A percentile compares a stretch with the other conserved stretches of the same genome.
Conservation (phyloP, 371 early-diverging fungal species). For the Actinomucor elegans region DNA sequence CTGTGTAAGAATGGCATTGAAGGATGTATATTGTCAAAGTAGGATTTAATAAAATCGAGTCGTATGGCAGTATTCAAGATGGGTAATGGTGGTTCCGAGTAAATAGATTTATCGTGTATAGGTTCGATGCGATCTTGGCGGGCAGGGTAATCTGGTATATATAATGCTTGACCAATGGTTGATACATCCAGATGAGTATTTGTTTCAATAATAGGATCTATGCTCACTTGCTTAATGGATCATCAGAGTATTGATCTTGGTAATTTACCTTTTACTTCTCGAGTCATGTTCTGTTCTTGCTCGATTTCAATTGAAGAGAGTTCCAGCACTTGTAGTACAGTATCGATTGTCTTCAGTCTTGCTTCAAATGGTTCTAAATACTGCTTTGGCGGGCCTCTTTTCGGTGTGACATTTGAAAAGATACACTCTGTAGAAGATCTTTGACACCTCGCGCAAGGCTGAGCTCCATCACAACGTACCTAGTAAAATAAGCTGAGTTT, state of each 20-base stretch:
- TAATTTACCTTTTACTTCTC: background rate
- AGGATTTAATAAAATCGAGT: constrained; percentile 29
- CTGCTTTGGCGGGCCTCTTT: constrained; percentile 45
- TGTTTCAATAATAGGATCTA: constrained; percentile 1
- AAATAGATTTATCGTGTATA: background rate
- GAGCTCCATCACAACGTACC: constrained; percentile 53
- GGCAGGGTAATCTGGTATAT: constrained; percentile 16
- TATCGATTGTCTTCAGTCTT: constrained; percentile 37
- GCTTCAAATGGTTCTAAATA: constrained; percentile 47
- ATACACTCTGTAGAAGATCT: constrained; percentile 37
- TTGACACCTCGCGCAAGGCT: constrained; percentile 47
- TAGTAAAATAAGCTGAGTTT: constrained; percentile 18
- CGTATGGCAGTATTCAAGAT: constrained; percentile 6
- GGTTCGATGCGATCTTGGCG: constrained; percentile 23
- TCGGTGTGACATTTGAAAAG: constrained; percentile 41
- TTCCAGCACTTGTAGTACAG: constrained; percentile 25
- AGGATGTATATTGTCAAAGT: constrained; percentile 58
- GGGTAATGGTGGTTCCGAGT: constrained; percentile 9
- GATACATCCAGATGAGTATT: constrained; percentile 10
- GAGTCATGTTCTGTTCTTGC: background rate
- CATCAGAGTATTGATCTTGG: no score
- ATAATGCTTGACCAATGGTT: constrained; percentile 16
- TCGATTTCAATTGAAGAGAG: background rate
- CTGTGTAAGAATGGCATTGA: constrained; percentile 56
- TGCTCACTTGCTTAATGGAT: no score